Evolutionary conservation across 345 rosid species (phyloP), one percentile per base, ranked within the genome.

Genomic region (Crucihimalaya himalaica): DNA sequence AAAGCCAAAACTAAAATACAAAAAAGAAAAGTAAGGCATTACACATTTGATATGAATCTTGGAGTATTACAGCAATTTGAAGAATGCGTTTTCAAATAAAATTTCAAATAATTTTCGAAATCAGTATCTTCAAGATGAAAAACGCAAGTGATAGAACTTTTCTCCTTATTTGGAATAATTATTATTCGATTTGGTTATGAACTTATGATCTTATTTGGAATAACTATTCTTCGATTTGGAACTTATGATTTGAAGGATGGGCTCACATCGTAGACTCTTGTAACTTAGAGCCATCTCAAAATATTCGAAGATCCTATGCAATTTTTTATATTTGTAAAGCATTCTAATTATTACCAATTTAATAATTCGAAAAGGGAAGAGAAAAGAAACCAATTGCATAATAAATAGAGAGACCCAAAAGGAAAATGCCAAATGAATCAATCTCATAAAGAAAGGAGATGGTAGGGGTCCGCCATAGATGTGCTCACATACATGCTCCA

Each of bases 401-500:
- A 39, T 48, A 73, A 14, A 72, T n/a, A 56, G 2, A 66, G 66
- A 66, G 46, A 59, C 66, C 68, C 48, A 76, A 63, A 76, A 63
- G 70, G 50, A 76, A 69, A 70, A 76, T 76, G 75, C 71, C 71
- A 76, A 76, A 70, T 76, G 71, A 68, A 68, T 75, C 63, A 61
- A 52, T 54, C 57, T 69, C 68, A 62, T 62, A 69, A 62, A 53
- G 25, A 63, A 76, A 29, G 27, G n/a, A 51, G 28, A 63, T 8
- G 52, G 75, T 62, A 63, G 52, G 75, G 75, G 80, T 63, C 75
- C 71, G 55, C 20, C 6, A 15, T 54, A 5, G 59, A 76, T 69
- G 79, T 76, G 79, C 73, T 60, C 74, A 68, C 74, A 61, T 69
- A 52, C 75, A 76, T 43, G 75, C 66, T 76, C 80, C 80, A 76